These are phyloP conservation scores for Malbranchea cinnamomea DNA, from an alignment of 2,329 filamentous ascomycete genomes.

Conservation along the genomic window DNA sequence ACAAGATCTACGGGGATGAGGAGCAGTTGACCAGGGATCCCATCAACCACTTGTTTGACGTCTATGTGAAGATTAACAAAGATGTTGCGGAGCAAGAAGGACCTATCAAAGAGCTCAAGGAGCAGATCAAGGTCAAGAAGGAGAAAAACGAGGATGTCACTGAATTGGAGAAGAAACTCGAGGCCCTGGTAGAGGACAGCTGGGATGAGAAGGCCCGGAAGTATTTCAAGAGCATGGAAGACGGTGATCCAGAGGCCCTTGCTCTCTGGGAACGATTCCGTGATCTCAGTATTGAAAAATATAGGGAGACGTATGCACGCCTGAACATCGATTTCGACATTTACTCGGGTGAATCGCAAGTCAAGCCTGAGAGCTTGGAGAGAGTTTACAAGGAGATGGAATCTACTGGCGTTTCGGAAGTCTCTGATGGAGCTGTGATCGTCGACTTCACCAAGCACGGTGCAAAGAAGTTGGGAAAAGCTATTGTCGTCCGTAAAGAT, in stretches of 20 bases:
- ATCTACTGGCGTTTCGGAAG: constrained; percentile 46
- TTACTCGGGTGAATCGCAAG: constrained; percentile 55
- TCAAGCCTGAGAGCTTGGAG: constrained; percentile 47
- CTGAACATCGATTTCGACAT: constrained; percentile 52
- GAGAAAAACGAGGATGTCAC: constrained; percentile 34
- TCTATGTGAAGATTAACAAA: constrained; percentile 50
- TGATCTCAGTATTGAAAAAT: constrained; percentile 48
- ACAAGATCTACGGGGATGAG: constrained; percentile 46
- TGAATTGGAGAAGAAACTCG: constrained; percentile 34
- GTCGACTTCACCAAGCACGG: constrained; percentile 56
- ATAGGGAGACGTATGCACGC: constrained; percentile 48
- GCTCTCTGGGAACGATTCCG: constrained; percentile 49
- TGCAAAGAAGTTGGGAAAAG: constrained; percentile 52
- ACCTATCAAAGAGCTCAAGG: constrained; percentile 39
- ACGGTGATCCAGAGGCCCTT: constrained; percentile 43
- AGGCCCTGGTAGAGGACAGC: constrained; percentile 34
- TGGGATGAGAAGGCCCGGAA: constrained; percentile 46
- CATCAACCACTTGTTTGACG: constrained; percentile 50
- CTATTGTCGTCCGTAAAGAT: constrained; percentile 50
- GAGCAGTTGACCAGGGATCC: constrained; percentile 45
- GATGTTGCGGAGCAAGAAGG: constrained; percentile 42
- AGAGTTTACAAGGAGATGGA: constrained; percentile 44
- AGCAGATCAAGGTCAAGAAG: constrained; percentile 33
- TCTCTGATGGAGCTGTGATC: constrained; percentile 50
- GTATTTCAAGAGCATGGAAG: constrained; percentile 55